Evolutionary conservation across 2,329 filamentous ascomycete genomes (phyloP).

Genomic region (Cordyceps militaris): DNA sequence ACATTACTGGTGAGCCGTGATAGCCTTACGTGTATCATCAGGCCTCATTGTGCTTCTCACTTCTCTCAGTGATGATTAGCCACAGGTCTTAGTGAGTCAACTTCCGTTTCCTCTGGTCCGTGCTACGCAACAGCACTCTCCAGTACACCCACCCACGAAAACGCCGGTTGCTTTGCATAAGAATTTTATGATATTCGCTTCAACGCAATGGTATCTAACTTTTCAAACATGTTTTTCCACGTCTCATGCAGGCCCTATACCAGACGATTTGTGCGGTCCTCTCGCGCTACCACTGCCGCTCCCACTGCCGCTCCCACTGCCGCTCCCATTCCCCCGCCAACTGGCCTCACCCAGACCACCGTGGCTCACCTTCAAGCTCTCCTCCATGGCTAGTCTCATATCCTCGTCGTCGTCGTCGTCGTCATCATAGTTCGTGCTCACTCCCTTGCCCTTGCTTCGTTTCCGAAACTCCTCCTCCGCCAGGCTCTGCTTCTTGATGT

Average conservation of each 20-base stretch:
- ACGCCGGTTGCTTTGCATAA: neutral
- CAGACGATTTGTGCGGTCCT: slow-evolving; percentile 17
- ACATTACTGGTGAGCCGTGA: neutral
- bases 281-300: slow-evolving; percentile 39
- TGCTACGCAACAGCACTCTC: neutral
- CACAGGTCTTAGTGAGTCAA: neutral
- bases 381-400: slow-evolving; percentile 30
- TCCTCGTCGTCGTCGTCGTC: slow-evolving; percentile 45
- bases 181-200: neutral
- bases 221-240: neutral
- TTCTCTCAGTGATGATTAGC: neutral
- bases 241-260: neutral
- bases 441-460: slow-evolving; percentile 29
- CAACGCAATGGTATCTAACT: neutral
- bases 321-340: neutral
- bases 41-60: neutral
- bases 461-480: slow-evolving; percentile 53
- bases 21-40: neutral
- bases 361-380: slow-evolving; percentile 42
- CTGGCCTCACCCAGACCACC: slow-evolving; percentile 20
- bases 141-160: too few species aligned
- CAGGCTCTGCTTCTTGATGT: slow-evolving; percentile 69
- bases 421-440: slow-evolving; percentile 19
- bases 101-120: neutral
- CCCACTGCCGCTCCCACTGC: neutral